Evolutionary conservation across 257 asterid genomes (phyloP).

Genomic region (Haberlea rhodopensis): DNA sequence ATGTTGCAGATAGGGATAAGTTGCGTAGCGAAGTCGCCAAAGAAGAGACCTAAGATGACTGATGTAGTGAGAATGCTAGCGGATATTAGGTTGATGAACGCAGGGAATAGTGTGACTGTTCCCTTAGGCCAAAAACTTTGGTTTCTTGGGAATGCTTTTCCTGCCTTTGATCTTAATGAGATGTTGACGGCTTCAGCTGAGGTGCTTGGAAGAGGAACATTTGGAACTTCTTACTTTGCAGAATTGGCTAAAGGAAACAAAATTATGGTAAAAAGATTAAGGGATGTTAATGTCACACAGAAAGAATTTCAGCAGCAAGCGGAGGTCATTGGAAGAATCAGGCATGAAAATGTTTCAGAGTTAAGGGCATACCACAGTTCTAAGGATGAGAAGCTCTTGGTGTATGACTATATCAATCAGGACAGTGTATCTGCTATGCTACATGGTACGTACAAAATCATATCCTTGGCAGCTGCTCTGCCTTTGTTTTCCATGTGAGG

Average conservation of each 20-base stretch:
- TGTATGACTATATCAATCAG: conserved; percentile 28
- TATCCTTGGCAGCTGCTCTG: background rate
- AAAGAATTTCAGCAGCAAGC: conserved; percentile 25
- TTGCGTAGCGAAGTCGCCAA: conserved; percentile 24
- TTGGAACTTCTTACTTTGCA: conserved; percentile 25
- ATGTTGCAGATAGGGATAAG: conserved; percentile 29
- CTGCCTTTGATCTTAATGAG: conserved; percentile 24
- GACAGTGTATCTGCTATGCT: conserved; percentile 28
- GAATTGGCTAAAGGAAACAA: background rate
- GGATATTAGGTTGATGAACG: conserved; percentile 8
- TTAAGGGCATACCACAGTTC: conserved; percentile 29
- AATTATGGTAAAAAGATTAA: conserved; percentile 30
- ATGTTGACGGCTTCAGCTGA: conserved; percentile 26
- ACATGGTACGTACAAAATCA: conserved; percentile 23
- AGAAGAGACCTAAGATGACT: conserved; percentile 30
- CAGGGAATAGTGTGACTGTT: background rate
- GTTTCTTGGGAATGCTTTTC: conserved; percentile 13
- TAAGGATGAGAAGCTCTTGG: conserved; percentile 29
- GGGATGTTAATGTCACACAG: background rate
- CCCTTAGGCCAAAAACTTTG: conserved; percentile 18
- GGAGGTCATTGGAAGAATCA: conserved; percentile 28
- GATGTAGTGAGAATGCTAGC: conserved; percentile 30
- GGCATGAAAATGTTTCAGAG: conserved; percentile 26
- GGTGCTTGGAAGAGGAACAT: conserved; percentile 29
- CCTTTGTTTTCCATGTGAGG: background rate